Conservation (phyloP, 257 asterid species). For the Solanum boliviense region DNA sequence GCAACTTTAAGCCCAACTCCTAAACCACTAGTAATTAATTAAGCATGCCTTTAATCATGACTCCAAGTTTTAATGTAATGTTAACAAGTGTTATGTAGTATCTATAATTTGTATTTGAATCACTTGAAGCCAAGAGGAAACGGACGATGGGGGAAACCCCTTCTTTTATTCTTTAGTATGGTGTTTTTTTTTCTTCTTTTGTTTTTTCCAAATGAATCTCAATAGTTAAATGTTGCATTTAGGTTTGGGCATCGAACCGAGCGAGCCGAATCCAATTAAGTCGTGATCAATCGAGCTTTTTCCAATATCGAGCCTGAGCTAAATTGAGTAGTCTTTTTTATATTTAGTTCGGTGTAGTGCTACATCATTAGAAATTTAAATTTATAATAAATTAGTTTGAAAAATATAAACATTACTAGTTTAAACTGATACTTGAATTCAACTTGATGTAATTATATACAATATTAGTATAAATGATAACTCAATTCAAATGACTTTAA, state of each 20-base stretch:
- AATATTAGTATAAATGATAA: neutral
- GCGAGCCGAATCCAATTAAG: neutral
- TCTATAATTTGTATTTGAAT: neutral
- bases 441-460: neutral
- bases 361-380: neutral
- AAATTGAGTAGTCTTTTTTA: neutral
- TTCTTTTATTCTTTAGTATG: neutral
- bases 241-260: neutral
- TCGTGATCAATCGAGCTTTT: neutral
- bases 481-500: neutral
- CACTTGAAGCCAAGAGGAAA: neutral
- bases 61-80: neutral
- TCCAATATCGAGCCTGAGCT: neutral
- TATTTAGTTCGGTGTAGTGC: neutral
- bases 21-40: conserved; percentile 6
- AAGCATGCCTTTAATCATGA: neutral
- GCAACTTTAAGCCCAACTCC: conserved; percentile 15
- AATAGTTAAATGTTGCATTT: neutral
- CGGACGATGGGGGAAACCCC: neutral
- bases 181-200: neutral
- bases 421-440: neutral
- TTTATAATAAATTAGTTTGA: neutral
- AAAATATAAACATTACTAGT: neutral
- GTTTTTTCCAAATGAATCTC: neutral
- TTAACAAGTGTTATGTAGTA: neutral